phyloP scores from a whole-genome alignment of 2,329 filamentous ascomycete species.

The Diplocarpon mali region DNA sequence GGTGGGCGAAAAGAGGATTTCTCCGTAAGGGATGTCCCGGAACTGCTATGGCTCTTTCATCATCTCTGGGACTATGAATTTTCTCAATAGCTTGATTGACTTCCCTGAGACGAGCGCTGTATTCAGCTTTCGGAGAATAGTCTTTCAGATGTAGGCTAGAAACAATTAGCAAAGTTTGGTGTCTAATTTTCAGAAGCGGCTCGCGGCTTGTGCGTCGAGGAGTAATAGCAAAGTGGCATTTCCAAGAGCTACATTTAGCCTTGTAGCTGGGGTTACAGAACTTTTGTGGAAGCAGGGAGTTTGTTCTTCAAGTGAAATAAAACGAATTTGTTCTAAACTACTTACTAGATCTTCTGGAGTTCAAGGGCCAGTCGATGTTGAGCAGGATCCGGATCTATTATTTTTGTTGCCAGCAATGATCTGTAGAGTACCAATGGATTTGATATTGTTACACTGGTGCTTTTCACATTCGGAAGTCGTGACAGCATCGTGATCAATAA shows the following conservation, averaged over 20 bases:
- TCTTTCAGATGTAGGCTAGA: constrained; percentile 50
- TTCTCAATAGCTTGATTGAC: constrained; percentile 37
- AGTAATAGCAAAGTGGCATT: too few species aligned
- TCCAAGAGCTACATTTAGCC: too few species aligned
- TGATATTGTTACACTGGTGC: constrained; percentile 45
- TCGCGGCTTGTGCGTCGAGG: too few species aligned
- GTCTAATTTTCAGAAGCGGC: too few species aligned
- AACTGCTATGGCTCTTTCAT: constrained; percentile 35
- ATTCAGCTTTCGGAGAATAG: constrained; percentile 63
- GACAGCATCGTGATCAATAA: constrained; percentile 18
- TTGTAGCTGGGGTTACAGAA: too few species aligned
- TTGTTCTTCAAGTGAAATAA: too few species aligned
- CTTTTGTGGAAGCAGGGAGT: too few species aligned
- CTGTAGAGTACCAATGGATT: constrained; percentile 72
- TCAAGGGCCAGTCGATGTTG: constrained; percentile 66
- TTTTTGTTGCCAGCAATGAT: constrained; percentile 49
- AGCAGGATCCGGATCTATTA: constrained; percentile 57
- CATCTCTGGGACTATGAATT: constrained; percentile 17
- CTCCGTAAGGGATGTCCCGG: constrained; percentile 44
- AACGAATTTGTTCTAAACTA: neutral
- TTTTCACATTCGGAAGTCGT: constrained; percentile 27
- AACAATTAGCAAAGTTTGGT: neutral
- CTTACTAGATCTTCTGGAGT: constrained; percentile 62
- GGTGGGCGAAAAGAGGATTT: constrained; percentile 47
- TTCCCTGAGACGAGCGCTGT: constrained; percentile 52